A percentile compares a stretch with the other conserved stretches of the same genome.
Conservation (phyloP, 176 grass and related monocot species). For the Lolium perenne region DNA sequence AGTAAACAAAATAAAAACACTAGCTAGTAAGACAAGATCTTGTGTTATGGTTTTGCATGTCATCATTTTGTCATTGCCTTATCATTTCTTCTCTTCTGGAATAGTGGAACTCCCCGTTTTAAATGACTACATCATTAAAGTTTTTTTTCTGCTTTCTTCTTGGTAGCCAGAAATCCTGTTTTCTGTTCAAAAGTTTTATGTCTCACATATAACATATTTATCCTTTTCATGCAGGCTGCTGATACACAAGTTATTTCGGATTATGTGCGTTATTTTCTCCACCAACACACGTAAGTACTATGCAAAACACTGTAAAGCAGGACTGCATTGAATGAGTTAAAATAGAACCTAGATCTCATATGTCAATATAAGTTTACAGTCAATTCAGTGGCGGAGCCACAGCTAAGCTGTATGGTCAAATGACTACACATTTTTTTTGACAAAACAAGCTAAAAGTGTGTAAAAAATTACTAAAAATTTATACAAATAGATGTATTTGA, state of each 20-base stretch:
- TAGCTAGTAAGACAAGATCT: neutral
- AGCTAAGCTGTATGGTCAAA: too few species aligned
- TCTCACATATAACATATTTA: conserved; percentile 25
- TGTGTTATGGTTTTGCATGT: neutral
- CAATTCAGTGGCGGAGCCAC: neutral
- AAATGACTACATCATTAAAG: neutral
- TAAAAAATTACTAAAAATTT: too few species aligned
- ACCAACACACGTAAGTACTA: conserved; percentile 88
- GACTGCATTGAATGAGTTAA: neutral
- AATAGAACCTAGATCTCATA: conserved; percentile 1
- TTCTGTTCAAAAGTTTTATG: conserved; percentile 16
- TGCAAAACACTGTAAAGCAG: neutral
- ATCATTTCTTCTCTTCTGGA: neutral
- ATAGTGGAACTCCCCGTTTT: neutral
- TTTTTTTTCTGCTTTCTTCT: neutral
- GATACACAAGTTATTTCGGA: conserved; percentile 92
- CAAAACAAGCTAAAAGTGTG: too few species aligned
- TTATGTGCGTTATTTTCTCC: conserved; percentile 93
- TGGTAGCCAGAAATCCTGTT: neutral
- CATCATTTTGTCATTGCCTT: neutral
- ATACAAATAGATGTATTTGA: too few species aligned
- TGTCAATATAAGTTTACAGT: neutral
- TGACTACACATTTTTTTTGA: too few species aligned
- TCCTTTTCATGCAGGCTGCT: conserved; percentile 66
- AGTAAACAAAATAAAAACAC: neutral